A percentile compares a stretch with the other conserved stretches of the same genome.
Conservation (phyloP, 768 basidiomycete genomes). For the Russula brevipes region DNA sequence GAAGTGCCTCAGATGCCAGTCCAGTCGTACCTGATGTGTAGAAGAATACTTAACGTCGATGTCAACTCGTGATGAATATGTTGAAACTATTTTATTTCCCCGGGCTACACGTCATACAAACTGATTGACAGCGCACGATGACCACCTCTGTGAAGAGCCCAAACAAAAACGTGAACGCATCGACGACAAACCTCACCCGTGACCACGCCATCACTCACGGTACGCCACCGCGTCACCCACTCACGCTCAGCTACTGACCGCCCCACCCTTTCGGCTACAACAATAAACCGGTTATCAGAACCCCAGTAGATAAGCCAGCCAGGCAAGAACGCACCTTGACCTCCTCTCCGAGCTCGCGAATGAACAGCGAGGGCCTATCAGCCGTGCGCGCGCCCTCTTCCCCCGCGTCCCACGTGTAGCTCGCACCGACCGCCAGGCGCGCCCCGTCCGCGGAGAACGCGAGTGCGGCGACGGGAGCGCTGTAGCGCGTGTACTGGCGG, state of each 20-base stretch:
- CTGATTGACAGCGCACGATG: too few relatives aligned
- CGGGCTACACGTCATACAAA: too few relatives aligned
- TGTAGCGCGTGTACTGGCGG: constrained; percentile 81
- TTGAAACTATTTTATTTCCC: too few relatives aligned
- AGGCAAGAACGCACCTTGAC: constrained; percentile 50
- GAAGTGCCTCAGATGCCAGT: too few relatives aligned
- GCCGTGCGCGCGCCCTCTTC: constrained; percentile 64
- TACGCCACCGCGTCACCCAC: not conserved
- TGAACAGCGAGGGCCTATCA: constrained; percentile 40
- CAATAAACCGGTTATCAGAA: not conserved
- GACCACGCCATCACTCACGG: not conserved
- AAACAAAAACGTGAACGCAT: too few relatives aligned
- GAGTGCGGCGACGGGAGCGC: constrained; percentile 67
- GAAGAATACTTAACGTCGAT: too few relatives aligned
- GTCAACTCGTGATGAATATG: too few relatives aligned
- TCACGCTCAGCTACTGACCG: not conserved
- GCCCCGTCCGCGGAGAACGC: constrained; percentile 81
- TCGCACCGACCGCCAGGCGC: constrained; percentile 72
- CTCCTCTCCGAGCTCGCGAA: constrained; percentile 68
- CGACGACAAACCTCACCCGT: too few relatives aligned
- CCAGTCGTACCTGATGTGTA: too few relatives aligned
- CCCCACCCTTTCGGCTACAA: constrained; percentile 16
- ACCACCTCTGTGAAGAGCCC: too few relatives aligned
- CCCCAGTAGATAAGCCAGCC: not conserved
- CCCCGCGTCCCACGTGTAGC: constrained; percentile 89